phyloP scores from a whole-genome alignment of 2,329 filamentous ascomycete genomes.

The Stachybotrys chlorohalonatus region DNA sequence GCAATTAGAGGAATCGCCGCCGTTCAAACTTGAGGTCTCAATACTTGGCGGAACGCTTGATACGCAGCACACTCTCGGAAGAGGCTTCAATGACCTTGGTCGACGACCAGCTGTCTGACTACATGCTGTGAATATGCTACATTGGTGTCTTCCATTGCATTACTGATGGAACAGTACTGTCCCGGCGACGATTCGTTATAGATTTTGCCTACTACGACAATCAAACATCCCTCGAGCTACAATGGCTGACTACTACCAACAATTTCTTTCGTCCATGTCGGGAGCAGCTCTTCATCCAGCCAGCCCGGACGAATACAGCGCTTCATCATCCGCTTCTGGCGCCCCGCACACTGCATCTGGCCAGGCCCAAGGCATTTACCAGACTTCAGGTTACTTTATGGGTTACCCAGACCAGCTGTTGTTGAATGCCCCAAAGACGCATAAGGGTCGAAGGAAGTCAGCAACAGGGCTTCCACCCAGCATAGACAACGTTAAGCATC shows the following conservation, averaged over 20 bases:
- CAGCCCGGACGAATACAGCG: constrained; percentile 30
- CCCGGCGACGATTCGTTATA: neutral
- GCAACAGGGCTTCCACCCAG: constrained; percentile 31
- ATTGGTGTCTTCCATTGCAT: neutral
- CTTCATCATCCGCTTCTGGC: constrained; percentile 23
- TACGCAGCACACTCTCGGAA: neutral
- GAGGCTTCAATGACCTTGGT: neutral
- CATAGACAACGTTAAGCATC: constrained; percentile 72
- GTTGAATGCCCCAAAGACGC: constrained; percentile 36
- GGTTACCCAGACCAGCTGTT: constrained; percentile 41
- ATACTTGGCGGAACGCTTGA: neutral
- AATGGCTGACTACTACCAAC: constrained; percentile 50
- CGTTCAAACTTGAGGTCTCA: neutral
- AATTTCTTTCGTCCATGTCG: constrained; percentile 44
- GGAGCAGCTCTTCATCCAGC: constrained; percentile 30
- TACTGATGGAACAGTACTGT: neutral
- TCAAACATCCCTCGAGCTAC: neutral
- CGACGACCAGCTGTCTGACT: neutral
- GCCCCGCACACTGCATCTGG: constrained; percentile 17
- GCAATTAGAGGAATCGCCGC: neutral
- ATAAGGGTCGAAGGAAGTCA: constrained; percentile 43
- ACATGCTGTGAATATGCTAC: neutral
- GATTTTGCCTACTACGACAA: neutral
- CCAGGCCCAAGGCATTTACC: constrained; percentile 32
- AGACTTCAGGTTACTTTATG: constrained; percentile 38